These are phyloP conservation scores for Nigrospora osmanthi DNA, from an alignment of 2,329 filamentous ascomycete genomes.

Conservation along the genomic window DNA sequence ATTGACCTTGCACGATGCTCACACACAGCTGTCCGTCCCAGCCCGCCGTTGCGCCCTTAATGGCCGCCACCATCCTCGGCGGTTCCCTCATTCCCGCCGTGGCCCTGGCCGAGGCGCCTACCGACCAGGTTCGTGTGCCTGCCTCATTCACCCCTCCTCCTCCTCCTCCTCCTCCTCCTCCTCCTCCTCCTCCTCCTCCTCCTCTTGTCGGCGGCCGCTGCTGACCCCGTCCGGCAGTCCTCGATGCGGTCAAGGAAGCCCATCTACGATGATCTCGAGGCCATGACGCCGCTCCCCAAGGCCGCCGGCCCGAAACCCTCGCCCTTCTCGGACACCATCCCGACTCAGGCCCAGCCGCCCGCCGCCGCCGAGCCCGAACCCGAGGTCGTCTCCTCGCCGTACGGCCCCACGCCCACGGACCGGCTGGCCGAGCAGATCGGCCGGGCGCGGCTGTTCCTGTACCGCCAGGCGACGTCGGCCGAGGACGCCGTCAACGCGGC, in stretches of 20 bases:
- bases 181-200: background rate
- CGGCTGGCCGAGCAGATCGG: conserved; percentile 79
- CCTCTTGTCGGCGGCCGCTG: too few relatives aligned
- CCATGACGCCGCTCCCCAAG: conserved; percentile 19
- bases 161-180: too few relatives aligned
- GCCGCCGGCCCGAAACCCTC: conserved; percentile 16
- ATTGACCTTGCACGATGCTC: conserved; percentile 11
- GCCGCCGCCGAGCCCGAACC: conserved; percentile 9
- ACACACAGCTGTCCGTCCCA: conserved; percentile 20
- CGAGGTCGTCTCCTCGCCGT: conserved; percentile 17
- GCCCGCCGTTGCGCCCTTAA: conserved; percentile 47
- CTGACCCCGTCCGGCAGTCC: background rate
- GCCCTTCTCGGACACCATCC: conserved; percentile 23
- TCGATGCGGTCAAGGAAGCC: conserved; percentile 50
- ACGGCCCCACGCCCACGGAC: conserved; percentile 74
- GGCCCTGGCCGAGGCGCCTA: conserved; percentile 38
- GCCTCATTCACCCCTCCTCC: too few relatives aligned
- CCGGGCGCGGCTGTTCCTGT: conserved; percentile 69
- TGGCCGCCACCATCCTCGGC: conserved; percentile 31
- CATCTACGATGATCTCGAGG: conserved; percentile 71
- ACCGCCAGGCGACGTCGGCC: conserved; percentile 63
- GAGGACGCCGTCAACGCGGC: conserved; percentile 79
- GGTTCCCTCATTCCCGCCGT: conserved; percentile 25
- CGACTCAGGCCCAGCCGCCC: conserved; percentile 3
- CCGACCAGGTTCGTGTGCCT: background rate